A percentile compares a stretch with the other conserved stretches of the same genome.
phyloP scores from a whole-genome alignment of 495 filamentous ascomycete genomes.

The Aspergillus egyptiacus region DNA sequence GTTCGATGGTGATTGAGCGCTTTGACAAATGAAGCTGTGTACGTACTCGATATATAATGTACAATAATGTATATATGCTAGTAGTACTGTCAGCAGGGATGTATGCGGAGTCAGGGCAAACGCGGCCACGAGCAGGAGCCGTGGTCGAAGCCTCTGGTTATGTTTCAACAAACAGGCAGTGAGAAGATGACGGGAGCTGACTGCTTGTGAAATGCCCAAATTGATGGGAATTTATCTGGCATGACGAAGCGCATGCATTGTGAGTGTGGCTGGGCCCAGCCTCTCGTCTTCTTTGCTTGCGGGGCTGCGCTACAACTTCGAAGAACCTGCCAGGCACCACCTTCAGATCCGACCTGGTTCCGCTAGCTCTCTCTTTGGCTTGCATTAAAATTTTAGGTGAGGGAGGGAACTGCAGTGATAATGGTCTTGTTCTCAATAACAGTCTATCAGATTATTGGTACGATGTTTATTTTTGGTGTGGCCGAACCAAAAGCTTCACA shows the following conservation, averaged over 20 bases:
- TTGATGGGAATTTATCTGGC: slow-evolving; percentile 12
- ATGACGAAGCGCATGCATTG: slow-evolving; percentile 15
- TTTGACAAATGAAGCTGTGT: background rate
- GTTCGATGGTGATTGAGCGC: background rate
- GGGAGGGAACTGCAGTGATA: no score
- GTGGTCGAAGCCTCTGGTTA: background rate
- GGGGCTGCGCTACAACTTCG: slow-evolving; percentile 14
- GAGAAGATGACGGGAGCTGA: background rate
- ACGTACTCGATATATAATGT: no score
- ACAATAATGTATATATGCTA: no score
- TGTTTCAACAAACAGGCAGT: background rate
- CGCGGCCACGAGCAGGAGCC: background rate
- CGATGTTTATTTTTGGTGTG: no score
- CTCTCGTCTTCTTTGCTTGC: slow-evolving; percentile 8
- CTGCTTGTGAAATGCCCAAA: slow-evolving; percentile 7
- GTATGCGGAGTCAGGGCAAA: slow-evolving; percentile 1
- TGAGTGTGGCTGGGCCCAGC: slow-evolving; percentile 23
- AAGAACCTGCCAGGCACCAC: slow-evolving; percentile 13
- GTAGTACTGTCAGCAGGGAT: slow-evolving; percentile 5
- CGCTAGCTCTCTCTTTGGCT: background rate
- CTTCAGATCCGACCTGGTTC: slow-evolving; percentile 4
- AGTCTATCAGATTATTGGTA: no score
- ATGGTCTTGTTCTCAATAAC: no score
- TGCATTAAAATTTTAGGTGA: background rate
- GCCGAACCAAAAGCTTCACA: no score